Evolutionary conservation across 805 yeast genomes (phyloP).

Genomic region (Torulaspora quercuum): DNA sequence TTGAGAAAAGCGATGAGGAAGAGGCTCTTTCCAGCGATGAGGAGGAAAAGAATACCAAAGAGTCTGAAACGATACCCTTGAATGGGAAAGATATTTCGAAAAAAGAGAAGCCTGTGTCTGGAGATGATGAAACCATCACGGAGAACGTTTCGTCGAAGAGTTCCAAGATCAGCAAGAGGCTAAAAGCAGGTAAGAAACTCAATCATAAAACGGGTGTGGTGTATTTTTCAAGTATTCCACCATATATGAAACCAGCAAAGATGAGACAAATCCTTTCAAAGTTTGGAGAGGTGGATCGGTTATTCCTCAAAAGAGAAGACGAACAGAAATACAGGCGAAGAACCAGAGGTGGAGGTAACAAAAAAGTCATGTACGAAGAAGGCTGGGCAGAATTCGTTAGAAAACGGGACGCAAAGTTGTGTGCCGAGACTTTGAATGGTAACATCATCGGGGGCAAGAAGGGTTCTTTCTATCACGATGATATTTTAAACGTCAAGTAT

Average conservation of each 20-base stretch:
- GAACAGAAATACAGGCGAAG: constrained; percentile 59
- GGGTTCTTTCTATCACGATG: constrained; percentile 88
- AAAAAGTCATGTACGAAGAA: constrained; percentile 80
- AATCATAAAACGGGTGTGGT: constrained; percentile 81
- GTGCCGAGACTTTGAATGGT: constrained; percentile 83
- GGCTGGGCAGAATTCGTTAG: constrained; percentile 94
- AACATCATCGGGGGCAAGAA: constrained; percentile 90
- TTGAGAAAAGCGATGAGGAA: constrained; percentile 20
- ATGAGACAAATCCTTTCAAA: constrained; percentile 73
- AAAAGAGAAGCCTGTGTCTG: constrained; percentile 13
- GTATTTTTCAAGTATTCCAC: constrained; percentile 88
- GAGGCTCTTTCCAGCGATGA: constrained; percentile 9
- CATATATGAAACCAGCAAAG: constrained; percentile 94
- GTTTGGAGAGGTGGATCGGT: constrained; percentile 85
- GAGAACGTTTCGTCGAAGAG: no score
- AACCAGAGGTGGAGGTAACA: constrained; percentile 86
- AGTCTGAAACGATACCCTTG: constrained; percentile 5
- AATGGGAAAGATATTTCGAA: constrained; percentile 20
- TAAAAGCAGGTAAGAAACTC: constrained; percentile 45
- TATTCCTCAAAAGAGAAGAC: constrained; percentile 85
- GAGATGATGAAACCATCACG: no score
- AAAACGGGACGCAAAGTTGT: constrained; percentile 83
- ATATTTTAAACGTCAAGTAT: constrained; percentile 85
- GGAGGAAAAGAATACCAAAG: constrained; percentile 8
- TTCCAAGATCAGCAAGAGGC: constrained; percentile 37